phyloP scores from a whole-genome alignment of 2,329 filamentous ascomycete species.

The Fusarium falciforme region DNA sequence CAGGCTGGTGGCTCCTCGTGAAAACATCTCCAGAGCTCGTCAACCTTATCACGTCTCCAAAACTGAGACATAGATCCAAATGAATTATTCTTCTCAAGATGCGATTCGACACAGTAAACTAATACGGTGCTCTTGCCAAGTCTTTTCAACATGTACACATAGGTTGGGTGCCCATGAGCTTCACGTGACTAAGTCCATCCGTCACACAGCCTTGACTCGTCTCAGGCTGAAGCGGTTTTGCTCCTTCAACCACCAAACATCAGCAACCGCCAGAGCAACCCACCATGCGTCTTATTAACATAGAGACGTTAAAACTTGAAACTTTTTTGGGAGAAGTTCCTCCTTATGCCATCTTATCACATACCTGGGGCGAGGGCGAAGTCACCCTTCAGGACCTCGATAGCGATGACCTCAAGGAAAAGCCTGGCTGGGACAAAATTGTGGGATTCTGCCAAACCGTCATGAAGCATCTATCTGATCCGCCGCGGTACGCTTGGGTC shows the following conservation, averaged over 20 bases:
- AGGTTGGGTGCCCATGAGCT: not conserved
- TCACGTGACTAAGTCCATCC: not conserved
- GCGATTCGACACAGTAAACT: no score
- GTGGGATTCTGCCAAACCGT: constrained; percentile 16
- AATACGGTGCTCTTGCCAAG: not conserved
- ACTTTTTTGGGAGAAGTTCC: constrained; percentile 12
- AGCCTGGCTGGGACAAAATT: constrained; percentile 25
- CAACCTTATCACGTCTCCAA: not conserved
- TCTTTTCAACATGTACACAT: not conserved
- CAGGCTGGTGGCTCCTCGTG: not conserved
- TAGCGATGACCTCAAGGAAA: not conserved
- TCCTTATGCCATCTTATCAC: constrained; percentile 27
- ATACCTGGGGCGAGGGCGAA: constrained; percentile 20
- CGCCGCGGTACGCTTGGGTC: constrained; percentile 18
- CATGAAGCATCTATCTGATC: not conserved
- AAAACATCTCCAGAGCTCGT: not conserved
- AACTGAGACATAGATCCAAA: not conserved
- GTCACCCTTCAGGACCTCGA: constrained; percentile 25
- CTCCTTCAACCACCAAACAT: not conserved
- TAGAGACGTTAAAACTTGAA: constrained; percentile 13
- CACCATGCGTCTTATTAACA: constrained; percentile 24
- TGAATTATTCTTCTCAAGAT: not conserved
- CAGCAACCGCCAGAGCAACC: not conserved
- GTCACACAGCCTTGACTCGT: not conserved
- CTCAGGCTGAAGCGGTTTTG: not conserved